Evolutionary conservation across 2,329 filamentous ascomycete genomes (phyloP), one percentile per base, ranked within the genome.

Genomic region (Aspergillus persii): DNA sequence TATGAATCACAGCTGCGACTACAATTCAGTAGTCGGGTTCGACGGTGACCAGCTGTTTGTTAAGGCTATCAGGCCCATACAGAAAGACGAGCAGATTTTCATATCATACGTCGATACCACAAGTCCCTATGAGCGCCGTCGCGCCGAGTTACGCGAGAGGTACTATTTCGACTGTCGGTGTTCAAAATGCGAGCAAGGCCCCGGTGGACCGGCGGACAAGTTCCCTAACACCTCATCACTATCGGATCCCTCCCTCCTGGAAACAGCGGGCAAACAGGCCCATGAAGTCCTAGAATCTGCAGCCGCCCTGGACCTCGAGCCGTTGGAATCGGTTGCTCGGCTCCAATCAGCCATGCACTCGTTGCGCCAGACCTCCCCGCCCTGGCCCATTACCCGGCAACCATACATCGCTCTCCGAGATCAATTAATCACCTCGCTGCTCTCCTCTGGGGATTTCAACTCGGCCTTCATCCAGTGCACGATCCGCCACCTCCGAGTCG

Each of bases 1-100:
- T 15, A 77, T 85, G 48, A 89, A 89, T 61, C 86, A 89, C 68
- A 86, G 83, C 48, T 89, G 86, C 67, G 77, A 81, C 27, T 84
- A 84, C 3, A 89, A 88, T 63, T 80, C 83, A 2, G 79, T 80
- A 31, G 78, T 86, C 18, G 77, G 83, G 11, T 86, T 87, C 73
- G 83, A 87, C 58, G 80, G 83, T 23, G 74, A 80, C 3, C 69
- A 74, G 33, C 70, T 85, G 8, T 76, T 76, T 12, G 67, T 87
- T 33, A 81, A 84, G 36, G 80, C 85, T 0, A 71, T 86, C 1
- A 74, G 73, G 11, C 76, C 80, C 0, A 85, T 89, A 60, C 70
- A 75, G 18, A 77, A 79, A 58, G 80, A 79, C 61, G 81, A 85
- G 31, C 85, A 89, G 68, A 77, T 89, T 31, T 83, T 80, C 64